Conservation (phyloP, 2,329 filamentous ascomycete species). For the Ceratocystiopsis brevicomis region DNA sequence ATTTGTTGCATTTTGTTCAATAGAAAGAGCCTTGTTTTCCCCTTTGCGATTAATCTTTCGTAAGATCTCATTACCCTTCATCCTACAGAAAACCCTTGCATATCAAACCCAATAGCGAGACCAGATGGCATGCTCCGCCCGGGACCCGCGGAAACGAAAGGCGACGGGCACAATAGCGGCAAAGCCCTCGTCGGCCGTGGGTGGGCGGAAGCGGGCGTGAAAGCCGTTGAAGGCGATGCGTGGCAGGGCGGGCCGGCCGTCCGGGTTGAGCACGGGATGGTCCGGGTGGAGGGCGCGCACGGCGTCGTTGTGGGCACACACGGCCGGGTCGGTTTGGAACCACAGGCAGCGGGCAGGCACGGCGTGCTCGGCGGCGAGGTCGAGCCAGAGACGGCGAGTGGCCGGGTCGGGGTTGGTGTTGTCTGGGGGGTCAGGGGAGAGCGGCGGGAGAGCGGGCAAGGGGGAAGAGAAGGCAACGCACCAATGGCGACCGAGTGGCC, state of each 20-base stretch:
- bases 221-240: slow-evolving; percentile 66
- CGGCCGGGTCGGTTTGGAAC: slow-evolving; percentile 51
- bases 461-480: slow-evolving; percentile 15
- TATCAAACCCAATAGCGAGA: slow-evolving; percentile 52
- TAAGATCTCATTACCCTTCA: too few relatives aligned
- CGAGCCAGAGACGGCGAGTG: slow-evolving; percentile 60
- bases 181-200: slow-evolving; percentile 61
- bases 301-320: slow-evolving; percentile 74
- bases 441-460: slow-evolving; percentile 16
- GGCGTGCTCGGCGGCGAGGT: slow-evolving; percentile 48
- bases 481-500: slow-evolving; percentile 59
- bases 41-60: too few relatives aligned
- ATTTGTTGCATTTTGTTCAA: too few relatives aligned
- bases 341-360: slow-evolving; percentile 71
- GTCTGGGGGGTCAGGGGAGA: slow-evolving; percentile 31
- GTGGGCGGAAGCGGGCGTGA: slow-evolving; percentile 51
- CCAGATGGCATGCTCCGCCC: slow-evolving; percentile 55
- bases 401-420: slow-evolving; percentile 85
- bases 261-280: slow-evolving; percentile 51
- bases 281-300: slow-evolving; percentile 35
- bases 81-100: not conserved
- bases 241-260: slow-evolving; percentile 55
- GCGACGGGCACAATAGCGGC: slow-evolving; percentile 56
- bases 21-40: too few relatives aligned
- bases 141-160: slow-evolving; percentile 56